Conservation (phyloP, 257 asterid genomes). For the Paulownia fortunei region DNA sequence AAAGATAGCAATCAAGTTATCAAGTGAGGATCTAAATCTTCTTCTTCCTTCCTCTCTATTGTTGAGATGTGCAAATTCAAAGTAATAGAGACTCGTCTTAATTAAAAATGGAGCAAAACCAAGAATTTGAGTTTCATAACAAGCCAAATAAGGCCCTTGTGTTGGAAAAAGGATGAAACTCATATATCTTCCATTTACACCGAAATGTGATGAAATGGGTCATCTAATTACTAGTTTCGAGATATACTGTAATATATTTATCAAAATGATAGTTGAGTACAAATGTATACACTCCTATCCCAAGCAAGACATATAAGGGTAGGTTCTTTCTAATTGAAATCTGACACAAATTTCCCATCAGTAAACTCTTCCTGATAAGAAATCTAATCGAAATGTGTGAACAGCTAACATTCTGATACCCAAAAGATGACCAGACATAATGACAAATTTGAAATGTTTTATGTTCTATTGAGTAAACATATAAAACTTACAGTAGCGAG, state of each 20-base stretch:
- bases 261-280: not conserved
- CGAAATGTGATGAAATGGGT: not conserved
- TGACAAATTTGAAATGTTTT: not conserved
- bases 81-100: not conserved
- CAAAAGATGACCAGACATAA: constrained; percentile 3
- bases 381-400: constrained; percentile 10
- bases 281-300: not conserved
- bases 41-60: not conserved
- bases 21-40: not conserved
- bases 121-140: constrained; percentile 1
- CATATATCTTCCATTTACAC: not conserved
- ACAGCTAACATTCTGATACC: not conserved
- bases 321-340: not conserved
- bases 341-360: not conserved
- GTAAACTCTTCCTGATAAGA: constrained; percentile 1
- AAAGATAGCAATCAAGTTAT: not conserved
- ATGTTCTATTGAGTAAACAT: constrained; percentile 7
- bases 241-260: constrained; percentile 1
- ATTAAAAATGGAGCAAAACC: constrained; percentile 5
- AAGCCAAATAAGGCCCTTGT: constrained; percentile 3
- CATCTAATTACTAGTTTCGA: not conserved
- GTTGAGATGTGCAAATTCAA: not conserved
- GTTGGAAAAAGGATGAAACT: not conserved
- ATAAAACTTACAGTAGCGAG: constrained; percentile 72
- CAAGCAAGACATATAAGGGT: not conserved